phyloP scores from a whole-genome alignment of 2,329 filamentous ascomycete genomes.

The Sodiomyces alkalinus region DNA sequence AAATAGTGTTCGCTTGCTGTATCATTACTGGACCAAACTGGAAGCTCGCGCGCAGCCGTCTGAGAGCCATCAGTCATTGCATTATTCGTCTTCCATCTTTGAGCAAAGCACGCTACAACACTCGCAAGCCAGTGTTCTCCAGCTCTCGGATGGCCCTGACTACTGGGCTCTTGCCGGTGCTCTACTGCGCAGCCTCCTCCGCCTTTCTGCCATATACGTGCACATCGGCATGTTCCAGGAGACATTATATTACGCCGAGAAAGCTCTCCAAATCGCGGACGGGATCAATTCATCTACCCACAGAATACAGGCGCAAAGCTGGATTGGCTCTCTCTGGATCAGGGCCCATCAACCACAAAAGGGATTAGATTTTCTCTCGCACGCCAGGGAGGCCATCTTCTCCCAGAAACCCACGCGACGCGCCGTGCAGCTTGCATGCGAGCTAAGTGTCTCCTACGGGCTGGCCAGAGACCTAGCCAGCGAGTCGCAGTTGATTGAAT shows the following conservation, averaged over 20 bases:
- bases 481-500: conserved; percentile 26
- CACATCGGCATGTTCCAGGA: conserved; percentile 80
- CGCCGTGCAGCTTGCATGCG: conserved; percentile 33
- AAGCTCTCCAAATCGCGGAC: conserved; percentile 62
- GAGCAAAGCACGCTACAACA: conserved; percentile 10
- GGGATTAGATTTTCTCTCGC: conserved; percentile 37
- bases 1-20: conserved; percentile 38
- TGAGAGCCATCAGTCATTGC: conserved; percentile 1
- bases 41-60: conserved; percentile 16
- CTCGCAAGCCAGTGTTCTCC: conserved; percentile 12
- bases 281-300: conserved; percentile 49
- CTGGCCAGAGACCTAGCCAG: conserved; percentile 28
- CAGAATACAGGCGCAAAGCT: conserved; percentile 35
- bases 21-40: conserved; percentile 38
- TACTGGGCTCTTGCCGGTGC: conserved; percentile 71
- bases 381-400: conserved; percentile 33
- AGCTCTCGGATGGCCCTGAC: conserved; percentile 34
- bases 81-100: conserved; percentile 9
- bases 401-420: conserved; percentile 25
- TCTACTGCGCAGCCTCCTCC: conserved; percentile 54
- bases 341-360: conserved; percentile 44
- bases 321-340: conserved; percentile 39
- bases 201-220: conserved; percentile 64
- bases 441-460: conserved; percentile 40
- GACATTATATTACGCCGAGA: conserved; percentile 75